phyloP scores from a whole-genome alignment of 139 green algal species.

The Asterochloris sp. region DNA sequence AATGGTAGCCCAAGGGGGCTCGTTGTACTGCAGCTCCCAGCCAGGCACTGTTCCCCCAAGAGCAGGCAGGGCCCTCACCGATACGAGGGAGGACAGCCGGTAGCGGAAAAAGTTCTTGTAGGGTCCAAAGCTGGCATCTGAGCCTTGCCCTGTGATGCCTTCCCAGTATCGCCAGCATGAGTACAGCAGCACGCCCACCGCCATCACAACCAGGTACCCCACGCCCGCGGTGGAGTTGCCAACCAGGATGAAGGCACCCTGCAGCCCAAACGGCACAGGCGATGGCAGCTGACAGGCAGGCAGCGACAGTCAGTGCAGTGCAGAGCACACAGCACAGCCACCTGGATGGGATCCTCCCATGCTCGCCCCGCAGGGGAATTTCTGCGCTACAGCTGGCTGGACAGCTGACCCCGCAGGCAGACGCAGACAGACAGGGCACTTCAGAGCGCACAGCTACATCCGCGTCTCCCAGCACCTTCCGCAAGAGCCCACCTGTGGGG shows the following conservation, averaged over 20 bases:
- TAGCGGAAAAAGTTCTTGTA: constrained; percentile 24
- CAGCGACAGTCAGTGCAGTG: no score
- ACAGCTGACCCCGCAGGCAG: no score
- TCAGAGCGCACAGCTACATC: not conserved
- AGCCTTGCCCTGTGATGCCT: constrained; percentile 19
- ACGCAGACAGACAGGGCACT: no score
- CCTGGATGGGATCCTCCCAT: no score
- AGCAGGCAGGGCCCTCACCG: not conserved
- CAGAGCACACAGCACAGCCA: no score
- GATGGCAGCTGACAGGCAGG: no score
- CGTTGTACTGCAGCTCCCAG: no score
- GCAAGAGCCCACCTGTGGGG: constrained; percentile 7
- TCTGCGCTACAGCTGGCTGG: no score
- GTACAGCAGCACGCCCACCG: constrained; percentile 9
- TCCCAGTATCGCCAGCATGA: constrained; percentile 23
- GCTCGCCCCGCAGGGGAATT: no score
- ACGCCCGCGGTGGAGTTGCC: constrained; percentile 10
- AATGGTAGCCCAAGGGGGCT: no score
- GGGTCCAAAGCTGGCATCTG: constrained; percentile 4
- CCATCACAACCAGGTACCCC: constrained; percentile 19
- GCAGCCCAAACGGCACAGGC: not conserved
- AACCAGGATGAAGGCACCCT: constrained; percentile 23
- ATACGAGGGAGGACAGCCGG: constrained; percentile 21
- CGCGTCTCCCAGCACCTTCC: not conserved
- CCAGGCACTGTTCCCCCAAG: no score